Evolutionary conservation across 2,329 filamentous ascomycete species (phyloP).

Genomic region (Alternaria sp.): DNA sequence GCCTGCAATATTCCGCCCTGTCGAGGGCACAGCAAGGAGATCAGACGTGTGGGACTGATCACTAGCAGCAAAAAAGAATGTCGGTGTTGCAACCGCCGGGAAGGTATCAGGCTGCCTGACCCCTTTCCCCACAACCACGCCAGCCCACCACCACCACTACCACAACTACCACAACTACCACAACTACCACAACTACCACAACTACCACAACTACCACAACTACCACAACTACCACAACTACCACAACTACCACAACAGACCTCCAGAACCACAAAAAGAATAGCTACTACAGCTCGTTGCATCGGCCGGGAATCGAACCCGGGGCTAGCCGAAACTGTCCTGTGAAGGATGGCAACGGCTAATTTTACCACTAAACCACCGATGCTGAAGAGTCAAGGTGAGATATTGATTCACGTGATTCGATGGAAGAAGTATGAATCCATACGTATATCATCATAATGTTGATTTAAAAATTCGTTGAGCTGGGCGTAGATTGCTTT

Average conservation of each 20-base stretch:
- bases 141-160: not conserved
- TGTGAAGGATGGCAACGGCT: slow-evolving; percentile 20
- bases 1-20: not conserved
- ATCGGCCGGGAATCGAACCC: slow-evolving; percentile 19
- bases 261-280: not conserved
- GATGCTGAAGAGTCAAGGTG: slow-evolving; percentile 6
- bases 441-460: too few species aligned
- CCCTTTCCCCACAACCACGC: not conserved
- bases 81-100: slow-evolving; percentile 1
- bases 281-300: not conserved
- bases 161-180: too few species aligned
- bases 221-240: too few species aligned
- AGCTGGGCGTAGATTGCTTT: too few species aligned
- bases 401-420: slow-evolving; percentile 2
- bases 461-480: too few species aligned
- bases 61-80: not conserved
- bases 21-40: not conserved
- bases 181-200: too few species aligned
- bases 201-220: not conserved
- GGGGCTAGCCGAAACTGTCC: slow-evolving; percentile 21
- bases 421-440: not conserved
- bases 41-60: not conserved
- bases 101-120: not conserved
- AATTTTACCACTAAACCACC: slow-evolving; percentile 28
- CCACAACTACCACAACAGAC: not conserved